These are phyloP conservation scores for Hypoxylon sp. DNA, from an alignment of 2,329 filamentous ascomycete genomes.

Conservation along the genomic window DNA sequence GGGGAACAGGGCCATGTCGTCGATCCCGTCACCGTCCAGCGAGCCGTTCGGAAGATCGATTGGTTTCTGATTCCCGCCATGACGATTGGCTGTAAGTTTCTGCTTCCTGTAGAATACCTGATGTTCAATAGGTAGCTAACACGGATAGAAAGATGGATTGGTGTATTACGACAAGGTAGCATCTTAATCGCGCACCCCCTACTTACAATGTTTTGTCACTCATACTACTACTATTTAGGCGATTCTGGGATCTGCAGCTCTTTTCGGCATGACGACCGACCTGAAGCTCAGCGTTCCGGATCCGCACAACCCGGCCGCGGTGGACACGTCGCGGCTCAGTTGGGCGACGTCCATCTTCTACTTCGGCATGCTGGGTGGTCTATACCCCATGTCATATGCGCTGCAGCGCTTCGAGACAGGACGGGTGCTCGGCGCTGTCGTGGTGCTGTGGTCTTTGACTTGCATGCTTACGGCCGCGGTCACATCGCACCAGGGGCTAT, in stretches of 20 bases:
- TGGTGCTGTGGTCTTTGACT: slow-evolving; percentile 71
- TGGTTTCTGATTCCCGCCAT: slow-evolving; percentile 73
- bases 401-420: slow-evolving; percentile 73
- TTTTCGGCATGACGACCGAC: slow-evolving; percentile 80
- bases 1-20: slow-evolving; percentile 63
- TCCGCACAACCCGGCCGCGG: slow-evolving; percentile 58
- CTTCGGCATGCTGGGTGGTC: slow-evolving; percentile 78
- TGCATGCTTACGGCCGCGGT: slow-evolving; percentile 76
- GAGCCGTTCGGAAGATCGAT: slow-evolving; percentile 73
- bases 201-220: not conserved
- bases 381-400: slow-evolving; percentile 77
- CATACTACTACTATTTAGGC: slow-evolving; percentile 57
- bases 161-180: slow-evolving; percentile 74
- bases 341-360: slow-evolving; percentile 85
- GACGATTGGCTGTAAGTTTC: slow-evolving; percentile 58
- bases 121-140: not conserved
- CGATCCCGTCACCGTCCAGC: slow-evolving; percentile 62
- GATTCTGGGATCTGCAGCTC: slow-evolving; percentile 74
- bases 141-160: slow-evolving; percentile 59
- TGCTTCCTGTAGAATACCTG: not conserved
- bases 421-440: slow-evolving; percentile 68
- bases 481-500: slow-evolving; percentile 69
- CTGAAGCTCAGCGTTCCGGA: slow-evolving; percentile 65
- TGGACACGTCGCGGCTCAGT: slow-evolving; percentile 72
- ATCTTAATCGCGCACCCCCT: not conserved